phyloP scores from a whole-genome alignment of 805 yeast genomes.

The Kodamaea lidongshanica region DNA sequence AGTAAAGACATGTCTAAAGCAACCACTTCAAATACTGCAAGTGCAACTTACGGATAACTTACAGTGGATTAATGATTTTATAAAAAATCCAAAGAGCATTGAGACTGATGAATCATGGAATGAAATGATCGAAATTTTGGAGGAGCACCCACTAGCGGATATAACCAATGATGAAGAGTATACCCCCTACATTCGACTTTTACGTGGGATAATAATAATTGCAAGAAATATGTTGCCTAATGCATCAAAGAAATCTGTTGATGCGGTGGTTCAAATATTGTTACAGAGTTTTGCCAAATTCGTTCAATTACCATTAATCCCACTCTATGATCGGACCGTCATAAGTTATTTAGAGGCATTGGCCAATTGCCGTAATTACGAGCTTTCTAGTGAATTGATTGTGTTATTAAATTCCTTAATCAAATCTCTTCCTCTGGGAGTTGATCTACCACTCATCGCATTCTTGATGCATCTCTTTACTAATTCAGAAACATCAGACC shows the following conservation, averaged over 20 bases:
- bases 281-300: slow-evolving; percentile 3
- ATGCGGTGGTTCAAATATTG: slow-evolving; percentile 2
- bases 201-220: slow-evolving; percentile 5
- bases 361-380: slow-evolving; percentile 6
- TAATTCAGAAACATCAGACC: slow-evolving; percentile 1
- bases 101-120: not conserved
- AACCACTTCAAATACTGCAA: no score
- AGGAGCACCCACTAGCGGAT: slow-evolving; percentile 1
- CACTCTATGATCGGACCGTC: slow-evolving; percentile 2
- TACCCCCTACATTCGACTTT: slow-evolving; percentile 3
- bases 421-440: not conserved
- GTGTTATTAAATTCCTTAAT: not conserved
- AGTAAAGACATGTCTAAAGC: no score
- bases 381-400: not conserved
- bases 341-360: slow-evolving; percentile 5
- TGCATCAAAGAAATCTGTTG: not conserved
- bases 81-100: no score
- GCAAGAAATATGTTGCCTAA: slow-evolving; percentile 5
- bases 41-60: no score
- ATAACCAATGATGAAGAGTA: not conserved
- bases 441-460: not conserved
- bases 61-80: no score
- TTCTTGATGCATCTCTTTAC: slow-evolving; percentile 3
- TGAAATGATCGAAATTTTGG: not conserved
- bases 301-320: not conserved